Evolutionary conservation across 1,139 yeast genomes (phyloP).

Genomic region (Taphrina wiesneri): DNA sequence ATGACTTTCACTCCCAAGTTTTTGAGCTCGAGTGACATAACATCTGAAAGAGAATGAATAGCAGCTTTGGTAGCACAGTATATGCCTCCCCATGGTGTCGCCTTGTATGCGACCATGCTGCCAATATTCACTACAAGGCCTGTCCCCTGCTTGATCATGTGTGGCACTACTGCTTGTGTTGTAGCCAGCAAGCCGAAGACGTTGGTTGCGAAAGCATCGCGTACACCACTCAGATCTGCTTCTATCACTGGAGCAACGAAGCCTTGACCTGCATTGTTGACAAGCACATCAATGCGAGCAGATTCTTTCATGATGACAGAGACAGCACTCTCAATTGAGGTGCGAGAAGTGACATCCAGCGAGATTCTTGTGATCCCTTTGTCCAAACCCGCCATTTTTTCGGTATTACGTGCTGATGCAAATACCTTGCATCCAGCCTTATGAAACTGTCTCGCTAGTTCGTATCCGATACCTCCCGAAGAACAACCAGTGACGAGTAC

Average conservation of each 20-base stretch:
- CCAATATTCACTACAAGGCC: not conserved
- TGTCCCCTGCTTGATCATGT: not conserved
- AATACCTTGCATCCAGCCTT: slow-evolving; percentile 52
- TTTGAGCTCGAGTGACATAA: not conserved
- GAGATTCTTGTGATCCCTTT: not conserved
- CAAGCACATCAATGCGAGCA: slow-evolving; percentile 62
- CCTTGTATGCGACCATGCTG: not conserved
- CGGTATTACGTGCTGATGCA: slow-evolving; percentile 71
- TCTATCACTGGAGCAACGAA: slow-evolving; percentile 46
- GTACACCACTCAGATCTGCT: not conserved
- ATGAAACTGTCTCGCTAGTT: slow-evolving; percentile 65
- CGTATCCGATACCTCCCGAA: slow-evolving; percentile 69
- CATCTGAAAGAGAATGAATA: not conserved
- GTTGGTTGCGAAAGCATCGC: not conserved
- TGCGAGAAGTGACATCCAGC: not conserved
- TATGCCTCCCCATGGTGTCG: not conserved
- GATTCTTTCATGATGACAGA: slow-evolving; percentile 56
- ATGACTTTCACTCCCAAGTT: not conserved
- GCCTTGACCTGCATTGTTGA: slow-evolving; percentile 68
- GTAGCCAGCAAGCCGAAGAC: not conserved
- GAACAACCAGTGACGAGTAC: slow-evolving; percentile 78
- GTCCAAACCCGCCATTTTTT: slow-evolving; percentile 52
- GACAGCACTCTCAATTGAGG: slow-evolving; percentile 41
- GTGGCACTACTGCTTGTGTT: not conserved
- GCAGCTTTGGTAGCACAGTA: not conserved